Evolutionary conservation across 306 rosid genomes (phyloP).

Genomic region (Inga oerstediana): DNA sequence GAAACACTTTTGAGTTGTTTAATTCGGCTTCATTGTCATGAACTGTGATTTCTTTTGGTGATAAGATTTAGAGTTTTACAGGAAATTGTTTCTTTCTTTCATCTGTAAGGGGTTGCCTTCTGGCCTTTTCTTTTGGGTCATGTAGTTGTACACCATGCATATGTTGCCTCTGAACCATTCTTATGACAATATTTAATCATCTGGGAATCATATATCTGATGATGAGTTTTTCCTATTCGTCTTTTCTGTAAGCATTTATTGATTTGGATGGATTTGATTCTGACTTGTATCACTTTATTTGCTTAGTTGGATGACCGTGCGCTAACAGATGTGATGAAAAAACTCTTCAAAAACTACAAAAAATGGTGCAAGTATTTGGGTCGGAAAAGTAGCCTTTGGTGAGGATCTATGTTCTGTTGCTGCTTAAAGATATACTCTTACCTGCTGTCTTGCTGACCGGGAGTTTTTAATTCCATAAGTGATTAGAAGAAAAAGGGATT

Average conservation of each 20-base stretch:
- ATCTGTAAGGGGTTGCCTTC: background rate
- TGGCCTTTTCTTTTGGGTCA: constrained; percentile 11
- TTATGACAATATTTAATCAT: constrained; percentile 13
- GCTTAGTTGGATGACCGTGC: constrained; percentile 96
- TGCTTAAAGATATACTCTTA: constrained; percentile 19
- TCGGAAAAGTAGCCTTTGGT: constrained; percentile 99
- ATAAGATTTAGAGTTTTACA: background rate
- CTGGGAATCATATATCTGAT: background rate
- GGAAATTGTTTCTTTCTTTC: background rate
- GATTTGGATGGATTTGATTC: constrained; percentile 10
- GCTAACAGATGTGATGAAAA: constrained; percentile 95
- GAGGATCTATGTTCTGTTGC: constrained; percentile 35
- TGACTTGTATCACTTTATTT: constrained; percentile 43
- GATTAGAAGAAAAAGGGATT: background rate
- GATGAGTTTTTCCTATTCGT: background rate
- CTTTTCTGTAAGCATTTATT: constrained; percentile 9
- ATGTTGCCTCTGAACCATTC: background rate
- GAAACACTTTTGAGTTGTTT: constrained; percentile 10
- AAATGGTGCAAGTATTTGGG: constrained; percentile 99
- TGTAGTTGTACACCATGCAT: background rate
- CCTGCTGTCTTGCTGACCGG: background rate
- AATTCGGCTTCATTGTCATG: background rate
- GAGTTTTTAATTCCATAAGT: background rate
- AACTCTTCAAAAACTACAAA: constrained; percentile 95
- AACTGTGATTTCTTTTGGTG: background rate